Evolutionary conservation across 2,329 filamentous ascomycete species (phyloP), one percentile per base, ranked within the genome.

Genomic region (Arthrinium puccinioides): DNA sequence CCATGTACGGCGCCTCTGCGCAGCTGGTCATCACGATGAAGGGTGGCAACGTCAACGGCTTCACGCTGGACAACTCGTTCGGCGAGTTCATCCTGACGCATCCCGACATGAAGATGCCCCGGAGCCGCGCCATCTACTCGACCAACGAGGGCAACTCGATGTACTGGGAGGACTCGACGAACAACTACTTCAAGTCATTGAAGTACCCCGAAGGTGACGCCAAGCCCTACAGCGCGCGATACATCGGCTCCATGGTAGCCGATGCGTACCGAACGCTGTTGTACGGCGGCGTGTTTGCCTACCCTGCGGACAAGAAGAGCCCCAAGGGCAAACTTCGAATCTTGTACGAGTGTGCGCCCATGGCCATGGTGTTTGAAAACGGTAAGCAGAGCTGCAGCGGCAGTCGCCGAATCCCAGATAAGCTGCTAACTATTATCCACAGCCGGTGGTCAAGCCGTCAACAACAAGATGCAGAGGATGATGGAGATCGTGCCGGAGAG

Each of bases 1-100:
- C 92, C 64, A 98, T 98, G 92, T 98, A 98, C 67, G 92, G 92
- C 57, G 92, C 92, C 50, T 96, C 89, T 4, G 82, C 92, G 4
- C 90, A 97, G 69, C 75, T 98, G 31, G 92, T 98, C 54, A 84
- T 98, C 58, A 98, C 92, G 50, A 96, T 97, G 88, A 86, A 84
- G 65, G 87, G 82, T 49, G 86, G 89, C 46, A 76, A 68, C 44
- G 92, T 98, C 64, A 96, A 97, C 66, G 92, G 92, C 54, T 98
- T 98, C 74, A 98, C 92, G 19, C 80, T 98, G 54, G 92, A 98
- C 69, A 94, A 86, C 62, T 86, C 88, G 14, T 79, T 98, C 34
- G 92, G 92, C 67, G 92, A 98, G 73, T 98, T 98, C 71, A 98
- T 98, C 66, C 77, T 98, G 42, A 94, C 90, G 11, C 92, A 98